Conservation (phyloP, 768 basidiomycete species). For the Boletellus ananas region DNA sequence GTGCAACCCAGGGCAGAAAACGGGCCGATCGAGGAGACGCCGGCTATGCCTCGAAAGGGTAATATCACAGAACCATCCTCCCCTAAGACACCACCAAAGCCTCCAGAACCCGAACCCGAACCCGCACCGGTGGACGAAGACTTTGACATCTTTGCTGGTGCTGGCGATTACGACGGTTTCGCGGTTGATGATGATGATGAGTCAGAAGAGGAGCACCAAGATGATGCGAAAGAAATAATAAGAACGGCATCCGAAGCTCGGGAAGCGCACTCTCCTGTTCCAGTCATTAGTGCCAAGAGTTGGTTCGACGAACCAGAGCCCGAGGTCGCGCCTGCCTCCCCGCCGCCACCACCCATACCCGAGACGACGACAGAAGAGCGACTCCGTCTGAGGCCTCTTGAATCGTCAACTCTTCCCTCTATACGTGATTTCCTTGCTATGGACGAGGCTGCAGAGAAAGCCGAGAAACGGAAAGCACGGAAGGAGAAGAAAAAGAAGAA, state of each 20-base stretch:
- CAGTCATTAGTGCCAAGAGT: conserved; percentile 18
- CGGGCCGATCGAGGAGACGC: neutral
- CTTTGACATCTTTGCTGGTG: conserved; percentile 84
- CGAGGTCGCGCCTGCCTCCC: conserved; percentile 14
- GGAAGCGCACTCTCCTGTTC: conserved; percentile 7
- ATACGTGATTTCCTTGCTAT: conserved; percentile 79
- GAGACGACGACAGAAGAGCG: conserved; percentile 30
- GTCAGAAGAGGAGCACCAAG: conserved; percentile 36
- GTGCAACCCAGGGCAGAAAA: conserved; percentile 13
- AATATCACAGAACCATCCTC: conserved; percentile 2
- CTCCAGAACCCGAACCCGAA: conserved; percentile 15
- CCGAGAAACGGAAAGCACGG: conserved; percentile 64
- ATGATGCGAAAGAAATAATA: conserved; percentile 14
- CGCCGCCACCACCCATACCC: conserved; percentile 5
- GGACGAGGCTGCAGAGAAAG: conserved; percentile 62
- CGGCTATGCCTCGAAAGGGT: neutral
- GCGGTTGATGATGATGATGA: conserved; percentile 56
- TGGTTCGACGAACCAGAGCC: conserved; percentile 48
- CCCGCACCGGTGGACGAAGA: conserved; percentile 44
- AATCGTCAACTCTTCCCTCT: conserved; percentile 77
- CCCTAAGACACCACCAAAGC: conserved; percentile 6
- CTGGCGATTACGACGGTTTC: conserved; percentile 77
- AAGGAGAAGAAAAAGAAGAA: conserved; percentile 71
- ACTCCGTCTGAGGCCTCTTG: conserved; percentile 65
- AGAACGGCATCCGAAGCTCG: conserved; percentile 1